Conservation (phyloP, 805 yeast species). For the Zygotorulaspora chibaensis region DNA sequence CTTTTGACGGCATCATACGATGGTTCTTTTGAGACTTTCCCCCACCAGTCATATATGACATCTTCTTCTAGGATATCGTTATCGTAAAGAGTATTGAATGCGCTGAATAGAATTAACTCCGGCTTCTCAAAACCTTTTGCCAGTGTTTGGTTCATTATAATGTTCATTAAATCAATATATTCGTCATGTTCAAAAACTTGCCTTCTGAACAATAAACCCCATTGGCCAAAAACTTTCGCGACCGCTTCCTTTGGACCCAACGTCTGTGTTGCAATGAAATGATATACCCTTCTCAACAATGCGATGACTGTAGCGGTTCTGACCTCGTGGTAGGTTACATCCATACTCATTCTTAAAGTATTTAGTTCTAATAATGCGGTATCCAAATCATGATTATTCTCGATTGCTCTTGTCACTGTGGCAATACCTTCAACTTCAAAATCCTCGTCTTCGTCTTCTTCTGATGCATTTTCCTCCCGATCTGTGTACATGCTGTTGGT, state of each 20-base stretch:
- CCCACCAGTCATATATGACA: conserved; percentile 80
- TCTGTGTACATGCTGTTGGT: conserved; percentile 45
- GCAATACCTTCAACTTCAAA: conserved; percentile 89
- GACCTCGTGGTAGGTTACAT: conserved; percentile 91
- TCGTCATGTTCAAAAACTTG: conserved; percentile 82
- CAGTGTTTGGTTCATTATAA: conserved; percentile 37
- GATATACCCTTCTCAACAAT: conserved; percentile 60
- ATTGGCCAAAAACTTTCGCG: conserved; percentile 65
- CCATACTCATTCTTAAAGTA: conserved; percentile 95
- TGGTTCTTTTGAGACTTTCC: conserved; percentile 36
- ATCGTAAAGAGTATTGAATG: conserved; percentile 66
- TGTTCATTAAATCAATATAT: conserved; percentile 61
- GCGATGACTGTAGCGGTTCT: conserved; percentile 76
- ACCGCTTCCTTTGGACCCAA: conserved; percentile 73
- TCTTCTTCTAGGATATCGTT: conserved; percentile 81
- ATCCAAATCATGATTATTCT: conserved; percentile 86
- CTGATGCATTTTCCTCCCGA: conserved; percentile 37
- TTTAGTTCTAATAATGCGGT: conserved; percentile 90
- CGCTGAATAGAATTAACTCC: conserved; percentile 34
- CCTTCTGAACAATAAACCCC: conserved; percentile 79
- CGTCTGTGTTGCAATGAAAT: conserved; percentile 73
- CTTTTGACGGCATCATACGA: conserved; percentile 48
- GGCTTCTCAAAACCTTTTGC: conserved; percentile 33
- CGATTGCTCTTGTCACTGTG: conserved; percentile 86
- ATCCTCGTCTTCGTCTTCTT: conserved; percentile 62